Evolutionary conservation across 345 rosid genomes (phyloP), one percentile per base, ranked within the genome.

Genomic region (Arabis alpina): DNA sequence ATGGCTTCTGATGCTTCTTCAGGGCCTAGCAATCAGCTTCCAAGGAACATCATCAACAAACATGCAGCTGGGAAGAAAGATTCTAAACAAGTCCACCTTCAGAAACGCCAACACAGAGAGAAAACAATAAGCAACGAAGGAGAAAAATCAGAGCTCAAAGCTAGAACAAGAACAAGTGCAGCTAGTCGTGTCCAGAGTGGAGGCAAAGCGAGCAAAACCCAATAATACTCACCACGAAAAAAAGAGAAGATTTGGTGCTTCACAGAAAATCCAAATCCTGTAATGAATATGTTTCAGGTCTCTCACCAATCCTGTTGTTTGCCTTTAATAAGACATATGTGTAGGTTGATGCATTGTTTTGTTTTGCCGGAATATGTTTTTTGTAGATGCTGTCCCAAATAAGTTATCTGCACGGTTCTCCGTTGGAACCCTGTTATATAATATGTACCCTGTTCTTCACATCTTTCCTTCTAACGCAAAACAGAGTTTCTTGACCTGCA

Each of bases 1-100:
- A 84, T 88, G 93, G 81, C 85, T 42, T 88, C 90, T 27, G 93
- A 88, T 70, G 93, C 93, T 41, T 86, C 90, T 15, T 88, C 93
- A 4, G 87, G 91, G 10, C 89, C 86, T 67, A 80, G 82, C 48
- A 83, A 75, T 48, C 81, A 84, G 65, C 47, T 77, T 72, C 61
- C 71, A 49, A 37, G 61, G 57, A 54, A 52, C 58, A 70, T 44
- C 64, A 61, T 44, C 64, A 66, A 16, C 66, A 76, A 80, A 82
- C 76, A 76, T 70, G 76, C 66, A 77, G 24, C 67, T 27, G 37
- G 27, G 5, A 73, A 75, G 52, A 71, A 37, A 19, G 58, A 71
- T 56, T 65, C 77, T 44, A 71, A 80, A 71, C 72, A 80, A 66
- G 68, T 56, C 53, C 47, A 75, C 57, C 80, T 36, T 65, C 81